Conservation (phyloP, 1,139 yeast species). For the Zygosaccharomyces pseudobailii region DNA sequence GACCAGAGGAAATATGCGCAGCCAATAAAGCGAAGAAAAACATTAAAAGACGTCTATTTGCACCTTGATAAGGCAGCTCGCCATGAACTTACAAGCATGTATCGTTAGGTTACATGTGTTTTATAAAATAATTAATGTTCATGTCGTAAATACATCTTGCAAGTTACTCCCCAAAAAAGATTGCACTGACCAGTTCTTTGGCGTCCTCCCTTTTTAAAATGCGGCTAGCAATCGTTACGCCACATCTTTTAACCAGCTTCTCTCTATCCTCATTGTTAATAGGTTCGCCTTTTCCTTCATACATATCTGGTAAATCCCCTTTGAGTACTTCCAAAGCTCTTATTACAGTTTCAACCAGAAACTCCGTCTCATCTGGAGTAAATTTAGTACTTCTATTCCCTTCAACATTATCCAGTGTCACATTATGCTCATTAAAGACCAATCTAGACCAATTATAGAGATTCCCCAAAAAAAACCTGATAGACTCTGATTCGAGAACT, state of each 20-base stretch:
- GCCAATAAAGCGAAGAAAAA: constrained; percentile 17
- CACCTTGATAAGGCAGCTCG: constrained; percentile 20
- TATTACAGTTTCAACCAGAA: constrained; percentile 48
- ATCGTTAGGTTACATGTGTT: constrained; percentile 1
- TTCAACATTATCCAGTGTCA: constrained; percentile 19
- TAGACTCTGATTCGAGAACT: constrained; percentile 82
- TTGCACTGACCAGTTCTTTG: constrained; percentile 54
- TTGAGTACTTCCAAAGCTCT: constrained; percentile 43
- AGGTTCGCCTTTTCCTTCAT: constrained; percentile 37
- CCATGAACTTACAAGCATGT: neutral
- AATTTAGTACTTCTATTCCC: constrained; percentile 24
- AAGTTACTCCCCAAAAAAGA: constrained; percentile 68
- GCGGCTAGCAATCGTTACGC: constrained; percentile 50
- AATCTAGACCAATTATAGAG: constrained; percentile 70
- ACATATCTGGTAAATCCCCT: constrained; percentile 34
- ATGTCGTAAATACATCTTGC: no score
- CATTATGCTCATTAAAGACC: constrained; percentile 40
- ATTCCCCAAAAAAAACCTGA: constrained; percentile 82
- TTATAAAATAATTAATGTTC: neutral
- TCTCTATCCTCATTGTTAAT: constrained; percentile 42
- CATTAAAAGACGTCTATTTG: constrained; percentile 36
- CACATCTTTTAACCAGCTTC: constrained; percentile 55
- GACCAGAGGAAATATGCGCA: neutral
- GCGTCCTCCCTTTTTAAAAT: constrained; percentile 53
- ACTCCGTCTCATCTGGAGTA: constrained; percentile 40